phyloP scores from a whole-genome alignment of 768 basidiomycete genomes.

The Aureoboletus auriporus region DNA sequence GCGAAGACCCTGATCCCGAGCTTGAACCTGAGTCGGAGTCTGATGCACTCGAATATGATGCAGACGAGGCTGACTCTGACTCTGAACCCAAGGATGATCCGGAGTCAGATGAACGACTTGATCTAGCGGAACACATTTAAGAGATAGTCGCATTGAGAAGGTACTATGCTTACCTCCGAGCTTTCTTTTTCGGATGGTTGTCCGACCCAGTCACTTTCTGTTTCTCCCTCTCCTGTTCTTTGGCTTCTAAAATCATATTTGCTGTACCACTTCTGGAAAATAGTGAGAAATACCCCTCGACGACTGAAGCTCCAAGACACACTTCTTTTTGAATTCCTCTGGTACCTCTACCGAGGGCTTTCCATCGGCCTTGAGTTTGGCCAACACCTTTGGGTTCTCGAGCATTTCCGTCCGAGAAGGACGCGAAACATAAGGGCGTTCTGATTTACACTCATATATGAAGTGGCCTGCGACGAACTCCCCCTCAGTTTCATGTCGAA shows the following conservation, averaged over 20 bases:
- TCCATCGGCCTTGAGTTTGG: constrained; percentile 65
- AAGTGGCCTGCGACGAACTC: constrained; percentile 62
- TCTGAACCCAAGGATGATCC: constrained; percentile 25
- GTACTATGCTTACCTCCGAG: constrained; percentile 39
- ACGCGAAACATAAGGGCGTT: constrained; percentile 80
- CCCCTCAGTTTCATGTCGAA: not conserved
- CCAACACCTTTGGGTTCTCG: constrained; percentile 66
- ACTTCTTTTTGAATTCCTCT: constrained; percentile 88
- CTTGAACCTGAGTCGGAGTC: constrained; percentile 37
- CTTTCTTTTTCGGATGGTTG: constrained; percentile 32
- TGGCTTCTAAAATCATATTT: constrained; percentile 76
- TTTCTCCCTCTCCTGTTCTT: constrained; percentile 70
- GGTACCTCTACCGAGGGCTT: constrained; percentile 82
- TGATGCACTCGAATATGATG: constrained; percentile 43
- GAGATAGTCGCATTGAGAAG: not conserved
- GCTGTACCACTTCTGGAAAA: constrained; percentile 67
- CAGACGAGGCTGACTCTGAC: constrained; percentile 16
- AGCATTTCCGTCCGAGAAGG: constrained; percentile 86
- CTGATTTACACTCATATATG: constrained; percentile 84
- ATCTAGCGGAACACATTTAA: constrained; percentile 23
- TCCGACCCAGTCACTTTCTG: constrained; percentile 27
- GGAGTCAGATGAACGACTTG: constrained; percentile 27
- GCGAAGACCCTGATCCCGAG: constrained; percentile 45
- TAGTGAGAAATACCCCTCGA: constrained; percentile 1
- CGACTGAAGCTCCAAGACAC: constrained; percentile 21